phyloP scores from a whole-genome alignment of 805 yeast genomes.

The Spathaspora hagerdaliae region DNA sequence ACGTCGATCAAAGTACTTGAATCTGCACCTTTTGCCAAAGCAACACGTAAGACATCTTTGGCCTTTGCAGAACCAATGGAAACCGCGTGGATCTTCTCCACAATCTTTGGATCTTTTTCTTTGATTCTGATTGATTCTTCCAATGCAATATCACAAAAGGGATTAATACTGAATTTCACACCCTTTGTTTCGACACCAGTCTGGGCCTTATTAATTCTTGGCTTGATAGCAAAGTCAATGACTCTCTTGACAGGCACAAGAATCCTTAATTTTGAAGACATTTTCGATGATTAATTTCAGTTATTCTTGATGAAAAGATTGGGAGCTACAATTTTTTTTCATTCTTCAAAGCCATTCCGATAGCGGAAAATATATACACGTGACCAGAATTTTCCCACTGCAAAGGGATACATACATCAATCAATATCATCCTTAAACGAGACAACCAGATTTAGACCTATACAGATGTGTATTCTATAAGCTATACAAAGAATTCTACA shows the following conservation, averaged over 20 bases:
- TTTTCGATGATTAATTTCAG: not conserved
- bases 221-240: constrained; percentile 89
- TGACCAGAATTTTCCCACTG: not conserved
- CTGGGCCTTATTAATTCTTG: constrained; percentile 81
- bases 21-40: constrained; percentile 94
- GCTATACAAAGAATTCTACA: too few relatives aligned
- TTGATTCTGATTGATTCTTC: constrained; percentile 87
- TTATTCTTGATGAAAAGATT: too few relatives aligned
- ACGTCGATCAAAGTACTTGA: constrained; percentile 76
- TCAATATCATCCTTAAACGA: too few relatives aligned
- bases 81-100: constrained; percentile 84
- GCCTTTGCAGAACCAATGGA: constrained; percentile 85
- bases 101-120: constrained; percentile 60
- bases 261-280: constrained; percentile 55
- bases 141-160: constrained; percentile 96
- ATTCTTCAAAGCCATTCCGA: not conserved
- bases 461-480: too few relatives aligned
- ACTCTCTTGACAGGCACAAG: constrained; percentile 94
- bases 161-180: constrained; percentile 88
- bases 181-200: constrained; percentile 87
- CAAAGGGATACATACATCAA: not conserved
- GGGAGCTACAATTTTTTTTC: too few relatives aligned
- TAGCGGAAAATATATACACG: not conserved
- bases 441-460: too few relatives aligned
- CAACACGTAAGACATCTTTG: constrained; percentile 82